Percentiles rank a stretch among this genome's conserved stretches.
Conservation (phyloP, 805 yeast species). For the Candida stauntonica region DNA sequence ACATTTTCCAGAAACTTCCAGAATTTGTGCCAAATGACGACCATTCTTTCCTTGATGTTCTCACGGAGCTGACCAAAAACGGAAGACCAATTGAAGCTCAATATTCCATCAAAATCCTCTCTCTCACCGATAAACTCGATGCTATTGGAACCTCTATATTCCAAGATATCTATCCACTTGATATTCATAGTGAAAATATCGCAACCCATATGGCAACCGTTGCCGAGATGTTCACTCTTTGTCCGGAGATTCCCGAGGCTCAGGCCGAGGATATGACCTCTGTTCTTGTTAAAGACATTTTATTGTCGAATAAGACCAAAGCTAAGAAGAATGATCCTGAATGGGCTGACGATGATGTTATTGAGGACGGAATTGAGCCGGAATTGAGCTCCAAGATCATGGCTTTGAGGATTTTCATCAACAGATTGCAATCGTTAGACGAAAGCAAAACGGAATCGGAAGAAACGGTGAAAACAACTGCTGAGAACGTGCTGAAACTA, state of each 20-base stretch:
- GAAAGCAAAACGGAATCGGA: slow-evolving; percentile 30
- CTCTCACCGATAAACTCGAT: slow-evolving; percentile 42
- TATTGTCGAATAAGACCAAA: slow-evolving; percentile 45
- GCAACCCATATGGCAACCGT: slow-evolving; percentile 56
- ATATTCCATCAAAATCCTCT: slow-evolving; percentile 56
- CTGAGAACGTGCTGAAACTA: slow-evolving; percentile 63
- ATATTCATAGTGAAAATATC: slow-evolving; percentile 34
- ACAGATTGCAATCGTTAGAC: slow-evolving; percentile 44
- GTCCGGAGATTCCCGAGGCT: slow-evolving; percentile 45
- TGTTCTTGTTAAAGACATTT: slow-evolving; percentile 54
- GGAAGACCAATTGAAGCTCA: slow-evolving; percentile 63
- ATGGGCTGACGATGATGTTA: slow-evolving; percentile 45
- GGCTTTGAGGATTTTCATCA: slow-evolving; percentile 53
- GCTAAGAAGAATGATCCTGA: slow-evolving; percentile 31
- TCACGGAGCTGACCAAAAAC: slow-evolving; percentile 41
- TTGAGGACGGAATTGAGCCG: slow-evolving; percentile 31
- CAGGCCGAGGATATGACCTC: slow-evolving; percentile 56
- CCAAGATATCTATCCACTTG: slow-evolving; percentile 46
- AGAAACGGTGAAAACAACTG: slow-evolving; percentile 37
- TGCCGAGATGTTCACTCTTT: slow-evolving; percentile 50
- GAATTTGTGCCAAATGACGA: slow-evolving; percentile 43
- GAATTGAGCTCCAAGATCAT: slow-evolving; percentile 45
- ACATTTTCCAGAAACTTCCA: slow-evolving; percentile 49
- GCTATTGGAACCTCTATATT: slow-evolving; percentile 36
- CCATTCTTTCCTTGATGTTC: slow-evolving; percentile 36